phyloP scores from a whole-genome alignment of 176 grass and related monocot species.

The Carex parvula region DNA sequence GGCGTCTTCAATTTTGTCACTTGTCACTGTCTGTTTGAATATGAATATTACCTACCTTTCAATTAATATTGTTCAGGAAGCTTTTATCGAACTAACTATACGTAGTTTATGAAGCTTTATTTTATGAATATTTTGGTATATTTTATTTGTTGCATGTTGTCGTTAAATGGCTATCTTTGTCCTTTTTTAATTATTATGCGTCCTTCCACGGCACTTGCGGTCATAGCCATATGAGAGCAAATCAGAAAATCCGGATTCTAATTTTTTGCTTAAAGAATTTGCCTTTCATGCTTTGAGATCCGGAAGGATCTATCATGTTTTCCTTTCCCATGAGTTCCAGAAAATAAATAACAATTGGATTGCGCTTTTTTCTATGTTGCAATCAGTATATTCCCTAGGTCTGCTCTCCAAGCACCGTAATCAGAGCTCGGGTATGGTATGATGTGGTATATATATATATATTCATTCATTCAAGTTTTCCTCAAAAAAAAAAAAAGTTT shows the following conservation, averaged over 20 bases:
- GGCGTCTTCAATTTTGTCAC: background rate
- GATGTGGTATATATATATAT: background rate
- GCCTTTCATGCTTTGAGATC: slow-evolving; percentile 10
- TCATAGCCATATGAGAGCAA: background rate
- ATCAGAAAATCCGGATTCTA: slow-evolving; percentile 3
- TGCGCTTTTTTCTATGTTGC: slow-evolving; percentile 22
- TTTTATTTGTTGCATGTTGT: background rate
- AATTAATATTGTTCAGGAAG: background rate
- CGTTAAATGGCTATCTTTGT: background rate
- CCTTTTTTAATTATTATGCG: background rate
- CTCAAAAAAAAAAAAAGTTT: too few species aligned
- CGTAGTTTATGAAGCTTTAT: background rate
- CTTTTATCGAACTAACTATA: background rate
- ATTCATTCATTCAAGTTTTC: background rate
- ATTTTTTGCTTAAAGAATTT: background rate
- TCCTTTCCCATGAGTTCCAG: background rate
- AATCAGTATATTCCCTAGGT: slow-evolving; percentile 25
- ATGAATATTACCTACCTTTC: background rate
- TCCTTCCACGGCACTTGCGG: background rate
- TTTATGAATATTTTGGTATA: background rate
- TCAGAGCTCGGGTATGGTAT: slow-evolving; percentile 14
- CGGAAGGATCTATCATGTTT: slow-evolving; percentile 1
- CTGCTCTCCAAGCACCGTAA: slow-evolving; percentile 18
- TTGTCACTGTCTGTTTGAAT: background rate
- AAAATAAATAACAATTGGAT: slow-evolving; percentile 16